These are phyloP conservation scores for Pseudocercospora musae DNA, from an alignment of 2,329 filamentous ascomycete species.

Conservation along the genomic window DNA sequence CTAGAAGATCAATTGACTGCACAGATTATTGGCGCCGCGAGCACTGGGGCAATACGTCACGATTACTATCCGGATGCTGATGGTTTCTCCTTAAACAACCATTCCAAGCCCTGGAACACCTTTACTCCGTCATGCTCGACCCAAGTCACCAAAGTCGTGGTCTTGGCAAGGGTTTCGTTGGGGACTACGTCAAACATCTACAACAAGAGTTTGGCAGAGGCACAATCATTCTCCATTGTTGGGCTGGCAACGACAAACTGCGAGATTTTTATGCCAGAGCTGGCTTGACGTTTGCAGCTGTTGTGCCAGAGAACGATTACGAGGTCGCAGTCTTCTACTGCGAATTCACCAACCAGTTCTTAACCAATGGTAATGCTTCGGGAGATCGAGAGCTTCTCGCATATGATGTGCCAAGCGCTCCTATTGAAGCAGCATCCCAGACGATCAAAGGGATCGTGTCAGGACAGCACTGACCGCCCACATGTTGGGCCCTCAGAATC, in stretches of 20 bases:
- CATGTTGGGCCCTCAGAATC: not conserved
- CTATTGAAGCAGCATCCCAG: not conserved
- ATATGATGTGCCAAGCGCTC: not conserved
- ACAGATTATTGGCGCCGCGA: not conserved
- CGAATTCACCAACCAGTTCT: not conserved
- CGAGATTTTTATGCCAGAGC: conserved; percentile 9
- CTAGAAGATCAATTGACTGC: not conserved
- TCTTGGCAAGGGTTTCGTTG: not conserved
- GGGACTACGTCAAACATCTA: not conserved
- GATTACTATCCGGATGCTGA: not conserved
- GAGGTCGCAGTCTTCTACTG: conserved; percentile 12
- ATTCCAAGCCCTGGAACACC: conserved; percentile 7
- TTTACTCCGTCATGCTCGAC: conserved; percentile 15
- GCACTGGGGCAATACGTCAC: not conserved
- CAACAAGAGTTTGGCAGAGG: not conserved
- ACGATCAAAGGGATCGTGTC: not conserved
- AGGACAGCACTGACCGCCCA: not conserved
- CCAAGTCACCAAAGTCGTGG: conserved; percentile 9
- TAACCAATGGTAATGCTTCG: not conserved
- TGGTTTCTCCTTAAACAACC: not conserved
- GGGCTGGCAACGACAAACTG: conserved; percentile 15
- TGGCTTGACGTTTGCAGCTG: conserved; percentile 9
- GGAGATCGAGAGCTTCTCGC: not conserved
- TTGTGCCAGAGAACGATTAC: conserved; percentile 11
- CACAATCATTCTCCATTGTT: conserved; percentile 14